Evolutionary conservation across 345 rosid genomes (phyloP), one percentile per base, ranked within the genome.

Genomic region (Melaleuca alternifolia): DNA sequence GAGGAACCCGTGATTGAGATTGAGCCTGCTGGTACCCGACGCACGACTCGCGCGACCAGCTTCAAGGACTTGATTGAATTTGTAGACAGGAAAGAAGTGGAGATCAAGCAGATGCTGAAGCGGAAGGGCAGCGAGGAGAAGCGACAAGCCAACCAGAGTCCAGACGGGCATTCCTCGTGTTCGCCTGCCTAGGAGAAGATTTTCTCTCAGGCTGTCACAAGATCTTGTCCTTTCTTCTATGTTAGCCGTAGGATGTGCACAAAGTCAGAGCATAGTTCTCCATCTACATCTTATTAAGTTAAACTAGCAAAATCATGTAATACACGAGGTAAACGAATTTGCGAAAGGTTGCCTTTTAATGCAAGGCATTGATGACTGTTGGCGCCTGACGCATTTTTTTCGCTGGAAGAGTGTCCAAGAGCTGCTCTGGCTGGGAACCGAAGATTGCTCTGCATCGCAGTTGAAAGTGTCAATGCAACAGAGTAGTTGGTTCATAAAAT

Each of bases 1-100:
- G 93, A 87, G 84, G 95, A 83, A 83, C 94, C 90, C 56, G 97
- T 91, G 86, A 90, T 93, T 5, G 94, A 90, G 83, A 87, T 87
- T 51, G 59, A 83, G 50, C 88, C 89, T 6, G 30, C 82, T 16
- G 59, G 61, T 20, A 0, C 87, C 48, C 79, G 48, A 16, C 52
- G 53, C 51, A 14, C 87, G 3, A 0, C 10, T 50, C 84, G 88
- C 88, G 12, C 53, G 87, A 57, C 61, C 23, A 87, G 85, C 87
- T 57, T 87, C 89, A 87, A 79, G 85, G 37, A 85, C 85, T 59
- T 87, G 87, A 54, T 87, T 11, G 89, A 59, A 51, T 87, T 87
- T 81, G 89, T 84, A 10, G 89, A 88, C 57, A 85, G 4, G 83
- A 88, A 85, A 83, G 92, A 89, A 85, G 85, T 6, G 79, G 91